These are phyloP conservation scores for Scenedesmus sp. DNA, from an alignment of 163 green algal genomes.

Conservation along the genomic window DNA sequence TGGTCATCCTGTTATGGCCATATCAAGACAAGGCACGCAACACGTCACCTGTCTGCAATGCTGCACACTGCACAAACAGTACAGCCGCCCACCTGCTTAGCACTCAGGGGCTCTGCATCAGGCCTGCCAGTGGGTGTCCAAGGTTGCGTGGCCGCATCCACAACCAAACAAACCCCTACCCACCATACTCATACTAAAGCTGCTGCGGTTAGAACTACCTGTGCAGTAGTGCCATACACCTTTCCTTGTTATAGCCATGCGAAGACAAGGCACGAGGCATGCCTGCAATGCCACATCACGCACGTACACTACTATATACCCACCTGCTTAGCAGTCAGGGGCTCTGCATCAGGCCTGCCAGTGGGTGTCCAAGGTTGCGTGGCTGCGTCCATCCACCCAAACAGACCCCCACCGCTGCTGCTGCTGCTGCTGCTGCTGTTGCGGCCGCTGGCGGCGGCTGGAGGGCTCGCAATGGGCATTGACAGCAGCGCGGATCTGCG, in stretches of 20 bases:
- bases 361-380: conserved; percentile 36
- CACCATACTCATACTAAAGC: too few relatives aligned
- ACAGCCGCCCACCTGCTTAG: not conserved
- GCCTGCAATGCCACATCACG: too few relatives aligned
- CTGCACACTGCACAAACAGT: too few relatives aligned
- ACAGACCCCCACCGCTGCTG: conserved; percentile 17
- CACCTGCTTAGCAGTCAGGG: not conserved
- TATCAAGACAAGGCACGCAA: too few relatives aligned
- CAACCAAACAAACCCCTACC: too few relatives aligned
- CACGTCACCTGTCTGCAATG: too few relatives aligned
- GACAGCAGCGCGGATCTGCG: conserved; percentile 39
- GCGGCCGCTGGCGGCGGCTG: conserved; percentile 7
- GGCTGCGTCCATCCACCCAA: conserved; percentile 28
- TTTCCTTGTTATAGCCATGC: too few relatives aligned
- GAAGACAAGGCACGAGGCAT: too few relatives aligned
- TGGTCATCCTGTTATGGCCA: too few relatives aligned
- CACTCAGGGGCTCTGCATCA: conserved; percentile 26
- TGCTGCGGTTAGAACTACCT: too few relatives aligned
- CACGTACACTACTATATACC: not conserved
- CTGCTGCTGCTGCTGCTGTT: conserved; percentile 25
- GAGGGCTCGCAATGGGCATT: conserved; percentile 11
- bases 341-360: conserved; percentile 35
- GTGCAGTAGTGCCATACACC: too few relatives aligned
- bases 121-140: conserved; percentile 33
- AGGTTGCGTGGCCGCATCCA: not conserved